Evolutionary conservation across 805 yeast genomes (phyloP).

Genomic region (Myxozyma kluyveri): DNA sequence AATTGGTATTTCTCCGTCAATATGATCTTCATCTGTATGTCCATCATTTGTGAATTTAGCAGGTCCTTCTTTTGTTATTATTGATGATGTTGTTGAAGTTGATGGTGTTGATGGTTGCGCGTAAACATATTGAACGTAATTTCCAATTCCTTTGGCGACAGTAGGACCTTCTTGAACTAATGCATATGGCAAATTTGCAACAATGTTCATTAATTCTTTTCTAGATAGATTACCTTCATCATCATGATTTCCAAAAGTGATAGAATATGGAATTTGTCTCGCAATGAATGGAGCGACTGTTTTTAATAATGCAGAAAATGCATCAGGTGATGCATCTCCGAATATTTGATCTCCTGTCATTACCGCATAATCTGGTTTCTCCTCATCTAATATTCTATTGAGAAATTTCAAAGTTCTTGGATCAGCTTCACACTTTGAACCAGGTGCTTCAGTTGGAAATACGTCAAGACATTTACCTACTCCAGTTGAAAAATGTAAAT

Average conservation of each 20-base stretch:
- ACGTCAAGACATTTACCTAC: constrained; percentile 73
- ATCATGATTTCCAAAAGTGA: constrained; percentile 91
- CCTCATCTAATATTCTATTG: constrained; percentile 61
- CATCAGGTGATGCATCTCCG: constrained; percentile 76
- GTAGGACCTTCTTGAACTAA: constrained; percentile 61
- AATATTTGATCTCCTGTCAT: constrained; percentile 89
- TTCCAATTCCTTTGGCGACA: constrained; percentile 77
- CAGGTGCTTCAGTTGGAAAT: constrained; percentile 31
- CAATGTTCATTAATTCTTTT: constrained; percentile 55
- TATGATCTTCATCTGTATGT: neutral
- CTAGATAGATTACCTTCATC: constrained; percentile 74
- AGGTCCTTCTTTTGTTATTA: too few relatives aligned
- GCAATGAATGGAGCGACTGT: constrained; percentile 66
- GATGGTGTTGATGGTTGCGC: constrained; percentile 43
- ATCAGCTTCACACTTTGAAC: constrained; percentile 71
- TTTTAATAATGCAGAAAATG: constrained; percentile 78
- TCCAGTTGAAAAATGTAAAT: constrained; percentile 85
- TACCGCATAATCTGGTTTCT: constrained; percentile 80
- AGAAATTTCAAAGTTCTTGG: constrained; percentile 63
- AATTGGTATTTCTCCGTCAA: constrained; percentile 33
- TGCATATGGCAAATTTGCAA: constrained; percentile 65
- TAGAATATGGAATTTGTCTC: constrained; percentile 75
- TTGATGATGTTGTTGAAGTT: constrained; percentile 34
- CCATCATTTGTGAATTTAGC: too few relatives aligned
- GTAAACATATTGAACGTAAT: constrained; percentile 59